Conservation (phyloP, 208 protist genomes). For the Naegleria lovaniensis region DNA sequence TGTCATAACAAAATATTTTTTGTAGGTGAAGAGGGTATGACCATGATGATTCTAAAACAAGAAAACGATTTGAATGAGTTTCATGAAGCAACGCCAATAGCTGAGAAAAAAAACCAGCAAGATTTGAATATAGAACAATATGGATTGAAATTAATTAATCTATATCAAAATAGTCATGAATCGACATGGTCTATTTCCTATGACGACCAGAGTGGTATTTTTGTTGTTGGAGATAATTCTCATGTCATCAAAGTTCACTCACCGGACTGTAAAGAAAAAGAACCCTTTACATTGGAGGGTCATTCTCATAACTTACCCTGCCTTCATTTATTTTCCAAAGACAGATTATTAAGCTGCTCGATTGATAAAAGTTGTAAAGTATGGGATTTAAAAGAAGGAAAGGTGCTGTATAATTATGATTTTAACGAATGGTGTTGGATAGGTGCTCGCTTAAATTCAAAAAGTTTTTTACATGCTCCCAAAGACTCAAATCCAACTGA, state of each 20-base stretch:
- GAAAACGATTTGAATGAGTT: neutral
- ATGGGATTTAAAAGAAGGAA: neutral
- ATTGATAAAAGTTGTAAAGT: neutral
- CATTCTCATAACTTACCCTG: neutral
- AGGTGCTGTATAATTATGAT: neutral
- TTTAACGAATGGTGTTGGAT: neutral
- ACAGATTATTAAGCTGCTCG: neutral
- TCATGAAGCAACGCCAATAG: neutral
- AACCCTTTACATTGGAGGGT: neutral
- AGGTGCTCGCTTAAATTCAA: neutral
- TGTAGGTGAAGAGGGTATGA: neutral
- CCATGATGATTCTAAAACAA: neutral
- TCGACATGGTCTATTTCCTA: constrained; percentile 1
- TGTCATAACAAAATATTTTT: neutral
- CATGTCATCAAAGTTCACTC: neutral
- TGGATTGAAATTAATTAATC: neutral
- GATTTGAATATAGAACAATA: neutral
- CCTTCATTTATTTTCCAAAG: neutral
- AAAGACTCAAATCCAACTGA: neutral
- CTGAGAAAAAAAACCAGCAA: neutral
- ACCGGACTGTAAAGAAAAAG: neutral
- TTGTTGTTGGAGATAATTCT: neutral
- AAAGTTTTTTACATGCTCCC: neutral
- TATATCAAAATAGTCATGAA: neutral
- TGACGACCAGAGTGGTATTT: neutral